Percentiles rank a stretch among this genome's conserved stretches.
Evolutionary conservation across 2,329 filamentous ascomycete species (phyloP).

Genomic region (Botryosphaeria dothidea): DNA sequence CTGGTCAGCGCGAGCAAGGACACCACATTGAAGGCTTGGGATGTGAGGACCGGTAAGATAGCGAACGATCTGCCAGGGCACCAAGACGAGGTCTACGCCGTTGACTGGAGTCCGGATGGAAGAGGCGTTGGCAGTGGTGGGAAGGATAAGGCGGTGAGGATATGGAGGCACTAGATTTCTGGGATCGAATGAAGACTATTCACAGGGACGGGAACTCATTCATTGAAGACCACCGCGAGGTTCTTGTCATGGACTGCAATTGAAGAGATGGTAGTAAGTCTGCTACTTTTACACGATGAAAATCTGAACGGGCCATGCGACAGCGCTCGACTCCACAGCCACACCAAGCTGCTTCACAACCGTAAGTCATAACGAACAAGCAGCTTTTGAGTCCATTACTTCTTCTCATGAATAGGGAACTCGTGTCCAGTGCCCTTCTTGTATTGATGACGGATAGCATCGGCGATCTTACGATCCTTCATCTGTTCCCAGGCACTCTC

Average conservation of each 20-base stretch:
- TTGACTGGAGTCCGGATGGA: constrained; percentile 94
- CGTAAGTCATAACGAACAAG: neutral
- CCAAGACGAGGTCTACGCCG: constrained; percentile 87
- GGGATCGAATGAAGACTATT: neutral
- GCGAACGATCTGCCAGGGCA: constrained; percentile 84
- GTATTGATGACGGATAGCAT: constrained; percentile 11
- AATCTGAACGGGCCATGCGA: neutral
- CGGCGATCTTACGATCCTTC: constrained; percentile 16
- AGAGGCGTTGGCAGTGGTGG: constrained; percentile 87
- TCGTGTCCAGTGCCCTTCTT: constrained; percentile 16
- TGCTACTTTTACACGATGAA: neutral
- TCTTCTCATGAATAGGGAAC: constrained; percentile 18
- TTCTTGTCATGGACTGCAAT: too few species aligned
- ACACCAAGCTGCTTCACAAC: neutral
- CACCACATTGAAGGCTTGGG: constrained; percentile 93
- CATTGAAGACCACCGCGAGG: neutral
- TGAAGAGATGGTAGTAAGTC: too few species aligned
- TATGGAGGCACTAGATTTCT: constrained; percentile 60
- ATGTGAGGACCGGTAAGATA: constrained; percentile 81
- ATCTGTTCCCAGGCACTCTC: constrained; percentile 18
- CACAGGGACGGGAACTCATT: neutral
- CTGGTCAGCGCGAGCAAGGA: constrained; percentile 88
- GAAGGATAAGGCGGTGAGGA: constrained; percentile 76
- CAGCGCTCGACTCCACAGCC: neutral
- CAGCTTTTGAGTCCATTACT: neutral